phyloP scores from a whole-genome alignment of 2,329 filamentous ascomycete species.

The Pestalotiopsis sp. region DNA sequence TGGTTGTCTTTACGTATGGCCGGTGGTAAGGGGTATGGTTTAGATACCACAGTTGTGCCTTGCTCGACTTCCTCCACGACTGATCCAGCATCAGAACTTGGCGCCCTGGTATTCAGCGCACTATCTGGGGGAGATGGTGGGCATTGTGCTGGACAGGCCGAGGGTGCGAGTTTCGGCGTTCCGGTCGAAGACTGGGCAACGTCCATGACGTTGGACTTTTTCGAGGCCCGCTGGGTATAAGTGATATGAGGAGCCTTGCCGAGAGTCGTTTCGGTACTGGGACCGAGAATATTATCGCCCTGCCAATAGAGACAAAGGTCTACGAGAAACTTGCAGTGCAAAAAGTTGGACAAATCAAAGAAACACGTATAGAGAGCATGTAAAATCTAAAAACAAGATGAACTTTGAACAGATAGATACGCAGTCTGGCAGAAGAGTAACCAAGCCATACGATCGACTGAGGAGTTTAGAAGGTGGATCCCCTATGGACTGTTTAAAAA shows the following conservation, averaged over 20 bases:
- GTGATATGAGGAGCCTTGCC: background rate
- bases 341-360: background rate
- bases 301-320: background rate
- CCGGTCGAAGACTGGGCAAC: too few species aligned
- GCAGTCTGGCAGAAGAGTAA: background rate
- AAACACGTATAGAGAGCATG: background rate
- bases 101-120: background rate
- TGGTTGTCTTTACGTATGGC: constrained; percentile 55
- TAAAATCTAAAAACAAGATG: background rate
- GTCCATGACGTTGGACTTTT: background rate
- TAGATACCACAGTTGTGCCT: constrained; percentile 19
- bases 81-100: constrained; percentile 6
- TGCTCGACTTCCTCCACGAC: constrained; percentile 19
- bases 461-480: background rate
- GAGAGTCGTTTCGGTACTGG: background rate
- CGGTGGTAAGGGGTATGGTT: constrained; percentile 69
- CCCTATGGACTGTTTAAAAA: background rate
- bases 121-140: constrained; percentile 12
- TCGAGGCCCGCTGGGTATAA: background rate
- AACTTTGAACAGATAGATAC: background rate
- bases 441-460: background rate
- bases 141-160: background rate
- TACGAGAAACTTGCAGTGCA: background rate
- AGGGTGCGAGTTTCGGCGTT: background rate
- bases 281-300: background rate